phyloP scores from a whole-genome alignment of 148 eudicot genomes.

The Simmondsia chinensis region DNA sequence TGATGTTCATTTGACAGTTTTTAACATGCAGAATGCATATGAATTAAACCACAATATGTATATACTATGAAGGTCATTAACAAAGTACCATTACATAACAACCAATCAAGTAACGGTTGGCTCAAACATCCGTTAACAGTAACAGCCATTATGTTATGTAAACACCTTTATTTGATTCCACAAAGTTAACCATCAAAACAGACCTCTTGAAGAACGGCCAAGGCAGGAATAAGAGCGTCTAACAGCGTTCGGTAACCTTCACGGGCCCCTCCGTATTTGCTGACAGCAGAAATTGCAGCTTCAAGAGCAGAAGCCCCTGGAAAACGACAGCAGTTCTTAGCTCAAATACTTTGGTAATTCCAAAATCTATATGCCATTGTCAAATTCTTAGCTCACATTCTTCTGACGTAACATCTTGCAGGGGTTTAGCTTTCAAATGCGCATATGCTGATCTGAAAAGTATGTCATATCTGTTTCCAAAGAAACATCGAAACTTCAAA shows the following conservation, averaged over 20 bases:
- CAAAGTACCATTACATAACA: too few species aligned
- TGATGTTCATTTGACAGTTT: too few species aligned
- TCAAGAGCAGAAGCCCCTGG: constrained; percentile 84
- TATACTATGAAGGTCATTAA: too few species aligned
- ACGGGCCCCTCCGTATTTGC: constrained; percentile 88
- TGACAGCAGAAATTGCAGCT: constrained; percentile 80
- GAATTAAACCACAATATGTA: too few species aligned
- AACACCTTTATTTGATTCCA: too few species aligned
- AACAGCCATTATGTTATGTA: too few species aligned
- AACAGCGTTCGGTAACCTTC: constrained; percentile 88
- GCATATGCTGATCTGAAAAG: constrained; percentile 84
- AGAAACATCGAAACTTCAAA: neutral
- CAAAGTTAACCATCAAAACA: constrained; percentile 6
- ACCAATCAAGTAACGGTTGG: too few species aligned
- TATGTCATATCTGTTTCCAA: constrained; percentile 61
- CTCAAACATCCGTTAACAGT: too few species aligned
- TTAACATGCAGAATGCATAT: too few species aligned
- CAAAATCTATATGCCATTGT: neutral
- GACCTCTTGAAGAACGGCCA: constrained; percentile 71
- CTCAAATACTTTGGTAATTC: too few species aligned
- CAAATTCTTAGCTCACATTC: constrained; percentile 36
- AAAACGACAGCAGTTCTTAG: too few species aligned
- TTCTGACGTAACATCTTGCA: constrained; percentile 30
- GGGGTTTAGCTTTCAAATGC: constrained; percentile 40
- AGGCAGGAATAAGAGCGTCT: constrained; percentile 94